phyloP scores from a whole-genome alignment of 768 basidiomycete species.

The Leccinum barrowsii region DNA sequence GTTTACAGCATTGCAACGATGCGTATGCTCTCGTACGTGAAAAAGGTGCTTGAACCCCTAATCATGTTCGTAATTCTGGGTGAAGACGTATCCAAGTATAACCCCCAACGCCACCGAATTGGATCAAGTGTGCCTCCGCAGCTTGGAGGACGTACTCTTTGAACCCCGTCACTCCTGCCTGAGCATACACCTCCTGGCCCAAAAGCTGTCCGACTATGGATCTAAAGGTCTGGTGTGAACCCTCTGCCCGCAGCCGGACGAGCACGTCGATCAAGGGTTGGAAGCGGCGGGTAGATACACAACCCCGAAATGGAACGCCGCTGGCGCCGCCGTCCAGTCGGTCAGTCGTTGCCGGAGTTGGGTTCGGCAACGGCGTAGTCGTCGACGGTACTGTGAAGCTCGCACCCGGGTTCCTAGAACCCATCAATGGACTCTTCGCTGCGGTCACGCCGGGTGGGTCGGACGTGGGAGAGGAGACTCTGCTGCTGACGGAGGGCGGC shows the following conservation, averaged over 20 bases:
- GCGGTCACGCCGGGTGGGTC: conserved; percentile 8
- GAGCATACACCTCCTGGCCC: conserved; percentile 31
- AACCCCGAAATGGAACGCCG: neutral
- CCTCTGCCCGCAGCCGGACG: conserved; percentile 29
- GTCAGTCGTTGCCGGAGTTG: neutral
- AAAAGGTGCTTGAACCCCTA: neutral
- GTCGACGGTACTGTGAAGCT: neutral
- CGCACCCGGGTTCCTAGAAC: conserved; percentile 2
- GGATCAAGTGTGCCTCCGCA: conserved; percentile 35
- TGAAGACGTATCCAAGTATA: conserved; percentile 36
- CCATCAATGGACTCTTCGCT: conserved; percentile 1
- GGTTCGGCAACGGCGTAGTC: neutral
- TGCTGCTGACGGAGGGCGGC: neutral
- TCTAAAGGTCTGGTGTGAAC: conserved; percentile 33
- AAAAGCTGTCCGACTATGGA: conserved; percentile 37
- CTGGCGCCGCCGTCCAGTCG: neutral
- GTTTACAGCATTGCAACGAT: conserved; percentile 9
- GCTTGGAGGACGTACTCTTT: conserved; percentile 40
- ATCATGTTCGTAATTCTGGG: conserved; percentile 17
- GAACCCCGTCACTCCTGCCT: conserved; percentile 40
- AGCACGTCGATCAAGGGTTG: conserved; percentile 34
- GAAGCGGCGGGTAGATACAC: conserved; percentile 17
- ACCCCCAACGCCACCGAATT: conserved; percentile 38
- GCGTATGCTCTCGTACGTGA: conserved; percentile 6
- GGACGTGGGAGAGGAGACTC: conserved; percentile 12